Conservation (phyloP, 257 asterid species). For the Solanum arcanum region DNA sequence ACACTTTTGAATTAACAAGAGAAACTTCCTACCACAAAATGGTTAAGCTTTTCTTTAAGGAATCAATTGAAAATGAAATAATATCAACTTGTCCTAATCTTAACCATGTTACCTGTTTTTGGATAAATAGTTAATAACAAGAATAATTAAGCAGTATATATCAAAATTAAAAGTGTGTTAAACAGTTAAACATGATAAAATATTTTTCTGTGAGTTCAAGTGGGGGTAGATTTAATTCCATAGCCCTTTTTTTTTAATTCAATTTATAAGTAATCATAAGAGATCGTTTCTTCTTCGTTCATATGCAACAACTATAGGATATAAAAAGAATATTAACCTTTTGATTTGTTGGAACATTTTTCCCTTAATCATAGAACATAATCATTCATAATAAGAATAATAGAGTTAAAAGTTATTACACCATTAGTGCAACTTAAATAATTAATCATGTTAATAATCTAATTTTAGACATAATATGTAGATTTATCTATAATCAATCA, state of each 20-base stretch:
- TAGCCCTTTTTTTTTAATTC: neutral
- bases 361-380: neutral
- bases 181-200: neutral
- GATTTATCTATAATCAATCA: neutral
- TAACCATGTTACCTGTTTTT: neutral
- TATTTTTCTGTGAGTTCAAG: neutral
- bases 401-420: neutral
- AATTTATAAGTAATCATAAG: neutral
- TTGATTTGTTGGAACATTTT: neutral
- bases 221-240: neutral
- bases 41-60: neutral
- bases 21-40: neutral
- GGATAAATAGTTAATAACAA: neutral
- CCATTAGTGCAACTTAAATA: neutral
- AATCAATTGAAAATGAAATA: neutral
- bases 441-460: neutral
- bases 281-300: neutral
- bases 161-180: neutral
- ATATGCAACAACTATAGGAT: conserved; percentile 3
- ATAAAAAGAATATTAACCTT: neutral
- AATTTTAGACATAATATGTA: neutral
- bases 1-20: neutral
- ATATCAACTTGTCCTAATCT: neutral
- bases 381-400: neutral
- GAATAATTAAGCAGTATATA: neutral